These are phyloP conservation scores for Colletotrichum nymphaeae DNA, from an alignment of 2,329 filamentous ascomycete species.

Conservation along the genomic window DNA sequence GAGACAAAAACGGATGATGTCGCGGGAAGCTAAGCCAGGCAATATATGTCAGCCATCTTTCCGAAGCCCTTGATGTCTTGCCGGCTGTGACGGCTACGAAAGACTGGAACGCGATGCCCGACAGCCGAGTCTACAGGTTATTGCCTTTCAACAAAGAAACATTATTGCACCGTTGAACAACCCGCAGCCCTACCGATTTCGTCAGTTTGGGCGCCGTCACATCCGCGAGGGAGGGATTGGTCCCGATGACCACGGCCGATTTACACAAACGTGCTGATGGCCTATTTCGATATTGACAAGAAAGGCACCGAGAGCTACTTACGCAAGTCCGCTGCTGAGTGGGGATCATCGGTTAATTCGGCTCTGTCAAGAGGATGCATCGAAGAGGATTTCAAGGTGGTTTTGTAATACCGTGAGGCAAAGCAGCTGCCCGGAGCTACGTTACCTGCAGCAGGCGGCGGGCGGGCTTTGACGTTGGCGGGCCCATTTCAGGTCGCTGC, in stretches of 20 bases:
- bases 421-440: background rate
- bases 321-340: background rate
- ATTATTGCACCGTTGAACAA: background rate
- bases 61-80: background rate
- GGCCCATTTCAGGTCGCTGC: background rate
- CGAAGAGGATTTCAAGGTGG: background rate
- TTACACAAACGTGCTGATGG: background rate
- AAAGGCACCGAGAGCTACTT: background rate
- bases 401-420: background rate
- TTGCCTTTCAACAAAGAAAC: background rate
- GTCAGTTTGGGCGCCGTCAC: background rate
- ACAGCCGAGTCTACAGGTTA: background rate
- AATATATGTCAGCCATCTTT: background rate
- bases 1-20: background rate
- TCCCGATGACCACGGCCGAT: background rate
- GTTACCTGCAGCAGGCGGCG: background rate
- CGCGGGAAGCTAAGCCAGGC: background rate
- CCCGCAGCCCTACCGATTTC: background rate
- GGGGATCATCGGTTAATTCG: background rate
- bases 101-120: background rate
- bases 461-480: background rate
- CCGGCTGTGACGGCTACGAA: background rate
- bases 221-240: background rate
- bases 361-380: background rate
- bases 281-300: background rate